These are phyloP conservation scores for Phytophthora podocarpi DNA, from an alignment of 352 stramenopile genomes.

Conservation along the genomic window DNA sequence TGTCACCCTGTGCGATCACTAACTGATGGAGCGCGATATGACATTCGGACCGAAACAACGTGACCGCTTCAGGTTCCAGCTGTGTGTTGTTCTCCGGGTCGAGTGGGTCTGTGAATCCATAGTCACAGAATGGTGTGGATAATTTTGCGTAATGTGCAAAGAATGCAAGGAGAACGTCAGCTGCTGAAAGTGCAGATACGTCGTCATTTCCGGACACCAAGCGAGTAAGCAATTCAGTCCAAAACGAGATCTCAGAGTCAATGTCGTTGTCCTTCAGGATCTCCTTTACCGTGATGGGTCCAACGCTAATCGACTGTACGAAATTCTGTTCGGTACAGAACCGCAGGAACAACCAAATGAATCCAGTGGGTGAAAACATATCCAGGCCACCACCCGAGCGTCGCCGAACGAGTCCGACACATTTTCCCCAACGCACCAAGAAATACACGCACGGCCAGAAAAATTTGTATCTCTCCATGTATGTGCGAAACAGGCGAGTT, in stretches of 20 bases:
- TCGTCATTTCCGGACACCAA: constrained; percentile 42
- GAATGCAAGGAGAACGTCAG: constrained; percentile 65
- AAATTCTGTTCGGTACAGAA: constrained; percentile 66
- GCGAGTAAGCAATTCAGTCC: constrained; percentile 52
- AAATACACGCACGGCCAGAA: constrained; percentile 81
- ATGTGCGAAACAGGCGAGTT: constrained; percentile 68
- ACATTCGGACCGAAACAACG: constrained; percentile 65
- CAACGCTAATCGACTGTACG: constrained; percentile 45
- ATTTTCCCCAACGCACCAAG: constrained; percentile 79
- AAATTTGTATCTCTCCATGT: constrained; percentile 70
- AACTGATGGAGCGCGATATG: constrained; percentile 71
- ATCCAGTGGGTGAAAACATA: constrained; percentile 66
- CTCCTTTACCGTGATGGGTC: constrained; percentile 35
- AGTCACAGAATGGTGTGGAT: constrained; percentile 46
- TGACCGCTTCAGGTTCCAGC: constrained; percentile 45
- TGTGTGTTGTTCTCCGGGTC: constrained; percentile 70
- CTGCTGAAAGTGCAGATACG: constrained; percentile 41
- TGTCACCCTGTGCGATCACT: constrained; percentile 61
- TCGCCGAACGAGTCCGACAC: constrained; percentile 64
- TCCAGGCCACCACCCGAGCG: constrained; percentile 52
- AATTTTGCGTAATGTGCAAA: constrained; percentile 62
- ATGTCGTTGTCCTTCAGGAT: constrained; percentile 50
- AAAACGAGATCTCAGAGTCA: constrained; percentile 72
- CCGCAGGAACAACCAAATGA: constrained; percentile 76
- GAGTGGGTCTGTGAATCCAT: constrained; percentile 64